phyloP scores from a whole-genome alignment of 768 basidiomycete genomes.

The Panaeolus papilionaceus region DNA sequence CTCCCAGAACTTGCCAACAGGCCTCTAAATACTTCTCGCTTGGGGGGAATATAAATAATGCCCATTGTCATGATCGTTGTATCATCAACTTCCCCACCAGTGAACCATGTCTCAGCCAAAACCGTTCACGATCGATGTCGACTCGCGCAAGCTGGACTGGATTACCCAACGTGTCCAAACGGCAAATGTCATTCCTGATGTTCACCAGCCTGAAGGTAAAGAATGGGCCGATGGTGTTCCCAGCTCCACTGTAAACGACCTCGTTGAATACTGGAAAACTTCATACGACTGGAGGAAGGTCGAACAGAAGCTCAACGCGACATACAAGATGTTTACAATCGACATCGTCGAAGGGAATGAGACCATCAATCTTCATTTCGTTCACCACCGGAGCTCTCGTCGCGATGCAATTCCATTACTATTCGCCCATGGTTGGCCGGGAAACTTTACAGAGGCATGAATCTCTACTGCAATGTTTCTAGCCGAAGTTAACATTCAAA shows the following conservation, averaged over 20 bases:
- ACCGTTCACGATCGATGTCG: constrained; percentile 49
- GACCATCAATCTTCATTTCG: constrained; percentile 56
- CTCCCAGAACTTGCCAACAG: too few species aligned
- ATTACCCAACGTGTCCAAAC: constrained; percentile 50
- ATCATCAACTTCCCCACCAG: constrained; percentile 12
- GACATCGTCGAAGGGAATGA: constrained; percentile 53
- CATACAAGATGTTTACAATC: constrained; percentile 55
- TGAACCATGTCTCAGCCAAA: constrained; percentile 12
- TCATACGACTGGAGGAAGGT: constrained; percentile 56
- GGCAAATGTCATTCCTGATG: constrained; percentile 50
- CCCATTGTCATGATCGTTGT: neutral
- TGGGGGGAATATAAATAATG: neutral
- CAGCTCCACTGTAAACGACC: constrained; percentile 43
- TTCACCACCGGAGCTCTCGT: constrained; percentile 50
- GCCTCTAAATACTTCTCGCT: too few species aligned
- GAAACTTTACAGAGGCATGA: constrained; percentile 42
- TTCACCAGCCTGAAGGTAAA: constrained; percentile 45
- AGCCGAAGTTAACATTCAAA: neutral
- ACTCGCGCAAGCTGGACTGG: constrained; percentile 42
- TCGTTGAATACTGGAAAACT: constrained; percentile 52
- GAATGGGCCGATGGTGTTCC: constrained; percentile 58
- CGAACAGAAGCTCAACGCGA: constrained; percentile 54
- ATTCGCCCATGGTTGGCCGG: constrained; percentile 62
- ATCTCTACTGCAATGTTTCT: neutral
- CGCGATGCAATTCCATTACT: constrained; percentile 54